Evolutionary conservation across 1,284 basidiomycete genomes (phyloP).

Genomic region (Neotropicomus parvogracilis): DNA sequence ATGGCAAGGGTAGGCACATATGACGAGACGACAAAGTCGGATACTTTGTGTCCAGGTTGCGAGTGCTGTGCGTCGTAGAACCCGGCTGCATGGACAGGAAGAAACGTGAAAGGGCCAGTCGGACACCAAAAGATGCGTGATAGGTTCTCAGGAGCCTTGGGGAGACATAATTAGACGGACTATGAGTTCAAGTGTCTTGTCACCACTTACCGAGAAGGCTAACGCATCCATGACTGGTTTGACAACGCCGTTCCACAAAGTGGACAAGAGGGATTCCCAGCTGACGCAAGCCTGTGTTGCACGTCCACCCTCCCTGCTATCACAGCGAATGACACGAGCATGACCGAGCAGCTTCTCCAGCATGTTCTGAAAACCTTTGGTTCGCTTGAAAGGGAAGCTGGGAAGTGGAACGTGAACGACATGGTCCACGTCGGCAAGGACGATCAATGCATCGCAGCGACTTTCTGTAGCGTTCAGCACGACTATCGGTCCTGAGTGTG

Average conservation of each 20-base stretch:
- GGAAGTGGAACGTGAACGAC: background rate
- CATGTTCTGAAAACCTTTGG: background rate
- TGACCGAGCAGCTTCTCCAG: background rate
- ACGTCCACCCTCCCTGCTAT: background rate
- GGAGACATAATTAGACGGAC: background rate
- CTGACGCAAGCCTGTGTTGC: background rate
- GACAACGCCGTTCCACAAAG: background rate
- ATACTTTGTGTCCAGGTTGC: constrained; percentile 1
- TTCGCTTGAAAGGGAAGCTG: background rate
- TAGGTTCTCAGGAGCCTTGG: constrained; percentile 5
- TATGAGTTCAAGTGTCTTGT: background rate
- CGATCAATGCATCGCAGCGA: background rate
- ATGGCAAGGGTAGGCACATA: constrained; percentile 1
- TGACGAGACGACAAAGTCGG: too few relatives aligned
- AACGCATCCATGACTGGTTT: constrained; percentile 10
- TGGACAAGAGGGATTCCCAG: constrained; percentile 2
- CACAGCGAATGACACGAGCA: background rate
- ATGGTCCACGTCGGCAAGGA: too few relatives aligned
- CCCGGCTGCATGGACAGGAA: background rate
- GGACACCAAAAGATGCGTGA: too few relatives aligned
- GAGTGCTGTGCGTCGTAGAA: background rate
- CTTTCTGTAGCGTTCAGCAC: background rate
- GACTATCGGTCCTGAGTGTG: constrained; percentile 3
- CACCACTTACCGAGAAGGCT: background rate
- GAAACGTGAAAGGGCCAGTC: constrained; percentile 7